phyloP scores from a whole-genome alignment of 2,329 filamentous ascomycete species.

The Fusarium sp. region DNA sequence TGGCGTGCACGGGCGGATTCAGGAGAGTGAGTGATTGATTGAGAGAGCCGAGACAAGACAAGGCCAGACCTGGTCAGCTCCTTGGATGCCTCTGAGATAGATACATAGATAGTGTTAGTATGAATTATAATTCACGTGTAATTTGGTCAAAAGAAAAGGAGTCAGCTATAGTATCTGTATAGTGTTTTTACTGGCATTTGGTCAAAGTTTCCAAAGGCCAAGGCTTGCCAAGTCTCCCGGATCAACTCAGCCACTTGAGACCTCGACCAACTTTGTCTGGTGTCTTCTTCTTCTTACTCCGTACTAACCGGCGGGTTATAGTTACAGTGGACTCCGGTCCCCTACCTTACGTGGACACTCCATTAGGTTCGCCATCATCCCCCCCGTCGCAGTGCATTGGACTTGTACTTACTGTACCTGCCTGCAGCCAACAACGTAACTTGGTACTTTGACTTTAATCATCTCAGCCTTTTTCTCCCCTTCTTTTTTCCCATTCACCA shows the following conservation, averaged over 20 bases:
- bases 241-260: conserved; percentile 35
- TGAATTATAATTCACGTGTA: not conserved
- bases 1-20: conserved; percentile 35
- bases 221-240: conserved; percentile 33
- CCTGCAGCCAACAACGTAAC: not conserved
- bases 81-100: conserved; percentile 36
- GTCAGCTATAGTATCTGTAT: not conserved
- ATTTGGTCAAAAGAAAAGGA: not conserved
- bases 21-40: conserved; percentile 25
- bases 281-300: conserved; percentile 15
- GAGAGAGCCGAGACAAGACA: not conserved
- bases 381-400: conserved; percentile 32
- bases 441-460: conserved; percentile 18
- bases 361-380: conserved; percentile 36
- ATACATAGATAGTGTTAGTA: conserved; percentile 1
- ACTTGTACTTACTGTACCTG: conserved; percentile 13
- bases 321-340: conserved; percentile 37
- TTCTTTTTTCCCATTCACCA: conserved; percentile 5
- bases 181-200: not conserved
- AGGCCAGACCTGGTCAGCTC: not conserved
- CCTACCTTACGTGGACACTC: conserved; percentile 49
- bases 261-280: conserved; percentile 18
- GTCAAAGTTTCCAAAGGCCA: not conserved
- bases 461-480: conserved; percentile 23
- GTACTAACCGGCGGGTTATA: conserved; percentile 38